Conservation (phyloP, 495 filamentous ascomycete genomes). For the Tirmania nivea region DNA sequence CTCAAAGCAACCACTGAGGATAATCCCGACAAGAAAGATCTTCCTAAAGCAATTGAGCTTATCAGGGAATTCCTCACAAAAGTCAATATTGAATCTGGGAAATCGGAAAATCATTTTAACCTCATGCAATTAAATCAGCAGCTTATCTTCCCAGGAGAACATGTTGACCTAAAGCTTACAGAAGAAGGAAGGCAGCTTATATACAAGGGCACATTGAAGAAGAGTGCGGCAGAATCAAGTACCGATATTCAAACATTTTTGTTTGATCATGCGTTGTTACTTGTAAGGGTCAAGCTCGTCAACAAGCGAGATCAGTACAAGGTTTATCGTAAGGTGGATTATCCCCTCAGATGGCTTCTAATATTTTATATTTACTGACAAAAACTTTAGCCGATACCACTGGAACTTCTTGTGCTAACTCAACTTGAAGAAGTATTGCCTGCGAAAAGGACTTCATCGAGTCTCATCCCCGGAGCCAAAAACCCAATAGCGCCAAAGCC, state of each 20-base stretch:
- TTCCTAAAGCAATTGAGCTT: slow-evolving; percentile 62
- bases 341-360: not conserved
- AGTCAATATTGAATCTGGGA: slow-evolving; percentile 88
- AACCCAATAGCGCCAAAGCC: slow-evolving; percentile 11
- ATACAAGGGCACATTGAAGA: slow-evolving; percentile 83
- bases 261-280: slow-evolving; percentile 85
- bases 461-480: slow-evolving; percentile 55
- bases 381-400: slow-evolving; percentile 50
- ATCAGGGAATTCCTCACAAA: slow-evolving; percentile 71
- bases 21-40: slow-evolving; percentile 72
- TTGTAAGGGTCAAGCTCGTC: slow-evolving; percentile 67
- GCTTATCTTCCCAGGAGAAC: slow-evolving; percentile 73
- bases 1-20: slow-evolving; percentile 69
- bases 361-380: not conserved
- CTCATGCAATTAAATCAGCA: slow-evolving; percentile 74
- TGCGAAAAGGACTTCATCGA: slow-evolving; percentile 68
- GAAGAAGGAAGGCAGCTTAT: slow-evolving; percentile 84
- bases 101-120: slow-evolving; percentile 95
- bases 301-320: slow-evolving; percentile 89
- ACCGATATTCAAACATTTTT: slow-evolving; percentile 76
- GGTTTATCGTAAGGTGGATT: slow-evolving; percentile 56
- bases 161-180: slow-evolving; percentile 82
- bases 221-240: slow-evolving; percentile 49
- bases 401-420: slow-evolving; percentile 79
- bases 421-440: slow-evolving; percentile 95